Conservation (phyloP, 495 filamentous ascomycete species). For the Polyplosphaeria fusca region DNA sequence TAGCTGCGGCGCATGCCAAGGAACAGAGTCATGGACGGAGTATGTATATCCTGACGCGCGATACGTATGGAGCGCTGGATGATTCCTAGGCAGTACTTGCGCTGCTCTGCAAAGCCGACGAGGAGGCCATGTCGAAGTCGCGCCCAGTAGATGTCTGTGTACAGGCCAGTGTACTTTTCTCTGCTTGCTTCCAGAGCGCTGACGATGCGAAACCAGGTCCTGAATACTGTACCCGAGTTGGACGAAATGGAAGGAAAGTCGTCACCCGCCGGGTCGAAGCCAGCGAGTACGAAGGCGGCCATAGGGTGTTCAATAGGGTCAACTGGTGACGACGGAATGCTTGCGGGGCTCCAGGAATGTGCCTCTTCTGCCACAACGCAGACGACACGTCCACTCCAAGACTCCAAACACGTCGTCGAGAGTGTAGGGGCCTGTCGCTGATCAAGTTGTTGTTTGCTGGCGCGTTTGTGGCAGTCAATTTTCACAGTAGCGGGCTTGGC, state of each 20-base stretch:
- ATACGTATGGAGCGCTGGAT: constrained; percentile 40
- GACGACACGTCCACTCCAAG: no score
- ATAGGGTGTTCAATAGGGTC: constrained; percentile 1
- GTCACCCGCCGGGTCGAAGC: no score
- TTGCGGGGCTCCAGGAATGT: no score
- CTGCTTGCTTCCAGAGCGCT: constrained; percentile 11
- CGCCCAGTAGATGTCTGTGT: constrained; percentile 42
- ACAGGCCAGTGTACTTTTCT: constrained; percentile 23
- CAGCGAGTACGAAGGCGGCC: constrained; percentile 6
- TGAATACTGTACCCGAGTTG: constrained; percentile 3
- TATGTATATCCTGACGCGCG: constrained; percentile 20
- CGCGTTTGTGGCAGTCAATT: no score
- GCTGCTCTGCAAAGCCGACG: constrained; percentile 42
- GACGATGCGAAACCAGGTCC: constrained; percentile 40
- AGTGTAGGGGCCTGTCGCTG: no score
- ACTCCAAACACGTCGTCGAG: no score
- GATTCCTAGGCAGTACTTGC: constrained; percentile 48
- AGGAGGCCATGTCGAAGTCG: constrained; percentile 42
- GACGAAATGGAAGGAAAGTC: no score
- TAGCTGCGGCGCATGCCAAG: constrained; percentile 5
- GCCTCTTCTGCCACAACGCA: no score
- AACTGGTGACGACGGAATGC: no score
- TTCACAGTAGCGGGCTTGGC: no score
- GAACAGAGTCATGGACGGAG: constrained; percentile 23
- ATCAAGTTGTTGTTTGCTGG: no score